A percentile compares a stretch with the other conserved stretches of the same genome.
Evolutionary conservation across 176 grass and related monocot genomes (phyloP).

Genomic region (Oryza brachyantha): DNA sequence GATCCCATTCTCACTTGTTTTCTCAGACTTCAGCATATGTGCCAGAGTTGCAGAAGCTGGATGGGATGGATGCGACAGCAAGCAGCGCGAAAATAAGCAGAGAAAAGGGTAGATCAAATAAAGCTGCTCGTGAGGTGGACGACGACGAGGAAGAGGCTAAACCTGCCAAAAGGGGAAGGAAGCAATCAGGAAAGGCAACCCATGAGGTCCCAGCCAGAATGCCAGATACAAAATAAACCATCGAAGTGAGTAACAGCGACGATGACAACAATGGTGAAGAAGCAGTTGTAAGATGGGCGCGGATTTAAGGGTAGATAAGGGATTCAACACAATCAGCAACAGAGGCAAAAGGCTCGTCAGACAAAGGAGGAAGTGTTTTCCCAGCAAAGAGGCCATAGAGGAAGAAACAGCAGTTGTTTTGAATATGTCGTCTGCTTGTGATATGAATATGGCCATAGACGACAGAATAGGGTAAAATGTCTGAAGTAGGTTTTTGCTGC

Average conservation of each 20-base stretch:
- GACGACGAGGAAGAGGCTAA: not conserved
- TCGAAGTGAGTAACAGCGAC: too few species aligned
- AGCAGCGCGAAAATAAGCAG: not conserved
- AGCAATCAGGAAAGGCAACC: not conserved
- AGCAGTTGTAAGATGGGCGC: not conserved
- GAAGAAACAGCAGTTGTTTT: conserved; percentile 1
- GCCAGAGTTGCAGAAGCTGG: conserved; percentile 32
- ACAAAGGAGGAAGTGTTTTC: not conserved
- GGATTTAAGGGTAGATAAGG: not conserved
- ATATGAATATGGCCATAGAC: too few species aligned
- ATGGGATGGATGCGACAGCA: conserved; percentile 7
- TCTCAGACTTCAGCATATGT: conserved; percentile 38
- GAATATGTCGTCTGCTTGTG: too few species aligned
- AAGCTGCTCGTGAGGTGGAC: not conserved
- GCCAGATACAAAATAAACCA: too few species aligned
- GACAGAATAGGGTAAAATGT: too few species aligned
- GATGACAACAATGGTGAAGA: not conserved
- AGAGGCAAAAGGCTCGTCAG: not conserved
- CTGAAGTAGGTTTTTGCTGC: too few species aligned
- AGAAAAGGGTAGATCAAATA: not conserved
- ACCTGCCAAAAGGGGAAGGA: not conserved
- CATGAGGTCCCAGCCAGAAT: too few species aligned
- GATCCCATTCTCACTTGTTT: not conserved
- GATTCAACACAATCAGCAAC: not conserved
- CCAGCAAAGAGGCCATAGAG: conserved; percentile 19